These are phyloP conservation scores for Leccinum disarticulatum DNA, from an alignment of 768 basidiomycete species.

Conservation along the genomic window DNA sequence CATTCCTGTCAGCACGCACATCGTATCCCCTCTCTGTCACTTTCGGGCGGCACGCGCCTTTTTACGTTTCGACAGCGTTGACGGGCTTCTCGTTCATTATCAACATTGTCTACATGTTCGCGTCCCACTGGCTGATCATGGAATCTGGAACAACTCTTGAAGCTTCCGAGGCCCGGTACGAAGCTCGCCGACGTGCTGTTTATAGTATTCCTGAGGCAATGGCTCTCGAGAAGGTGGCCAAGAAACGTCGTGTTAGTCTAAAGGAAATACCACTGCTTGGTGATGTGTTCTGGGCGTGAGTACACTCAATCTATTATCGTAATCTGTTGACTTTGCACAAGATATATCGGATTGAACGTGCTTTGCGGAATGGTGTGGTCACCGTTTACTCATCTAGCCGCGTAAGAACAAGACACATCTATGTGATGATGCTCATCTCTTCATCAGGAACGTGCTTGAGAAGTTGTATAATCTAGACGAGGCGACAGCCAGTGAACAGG, in stretches of 20 bases:
- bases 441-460: constrained; percentile 67
- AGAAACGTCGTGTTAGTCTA: constrained; percentile 61
- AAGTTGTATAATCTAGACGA: constrained; percentile 62
- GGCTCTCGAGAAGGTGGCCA: constrained; percentile 63
- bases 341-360: constrained; percentile 74
- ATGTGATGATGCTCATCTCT: constrained; percentile 3
- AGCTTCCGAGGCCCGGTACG: constrained; percentile 57
- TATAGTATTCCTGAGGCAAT: constrained; percentile 55
- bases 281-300: constrained; percentile 78
- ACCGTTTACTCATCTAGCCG: constrained; percentile 73
- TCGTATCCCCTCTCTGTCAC: constrained; percentile 72
- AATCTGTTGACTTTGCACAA: constrained; percentile 26
- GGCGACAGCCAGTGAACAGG: constrained; percentile 56
- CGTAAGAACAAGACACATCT: constrained; percentile 45
- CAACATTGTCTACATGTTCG: constrained; percentile 65
- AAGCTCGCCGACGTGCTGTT: constrained; percentile 47
- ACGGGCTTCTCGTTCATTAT: constrained; percentile 65
- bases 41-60: constrained; percentile 71
- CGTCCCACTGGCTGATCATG: constrained; percentile 63
- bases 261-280: constrained; percentile 64
- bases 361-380: constrained; percentile 77
- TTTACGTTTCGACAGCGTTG: constrained; percentile 64
- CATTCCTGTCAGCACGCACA: constrained; percentile 72
- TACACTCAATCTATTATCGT: constrained; percentile 2
- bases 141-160: constrained; percentile 64